These are phyloP conservation scores for Solanum lignicaule DNA, from an alignment of 257 asterid species.

Conservation along the genomic window DNA sequence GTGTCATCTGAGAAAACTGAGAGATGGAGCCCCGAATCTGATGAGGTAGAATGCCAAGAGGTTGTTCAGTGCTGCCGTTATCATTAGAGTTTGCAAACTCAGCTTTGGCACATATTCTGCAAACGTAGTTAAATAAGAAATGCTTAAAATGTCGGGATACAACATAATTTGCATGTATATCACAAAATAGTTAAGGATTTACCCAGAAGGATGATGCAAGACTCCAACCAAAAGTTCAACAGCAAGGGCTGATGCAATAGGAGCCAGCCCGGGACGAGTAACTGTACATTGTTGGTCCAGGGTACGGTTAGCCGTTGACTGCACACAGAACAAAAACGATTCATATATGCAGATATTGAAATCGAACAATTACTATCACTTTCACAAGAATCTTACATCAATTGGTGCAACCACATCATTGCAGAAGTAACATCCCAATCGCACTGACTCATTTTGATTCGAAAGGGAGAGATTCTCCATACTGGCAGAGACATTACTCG, in stretches of 20 bases:
- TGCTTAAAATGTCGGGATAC: neutral
- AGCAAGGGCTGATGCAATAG: conserved; percentile 94
- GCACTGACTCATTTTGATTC: conserved; percentile 18
- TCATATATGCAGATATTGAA: neutral
- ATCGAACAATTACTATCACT: neutral
- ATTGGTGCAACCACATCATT: conserved; percentile 91
- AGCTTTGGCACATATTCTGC: conserved; percentile 69
- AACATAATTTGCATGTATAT: neutral
- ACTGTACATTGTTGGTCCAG: conserved; percentile 98
- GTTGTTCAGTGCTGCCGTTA: conserved; percentile 38
- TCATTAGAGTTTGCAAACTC: conserved; percentile 56
- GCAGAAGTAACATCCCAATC: conserved; percentile 98
- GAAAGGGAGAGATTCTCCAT: conserved; percentile 22
- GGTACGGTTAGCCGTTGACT: conserved; percentile 92
- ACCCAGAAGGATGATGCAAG: conserved; percentile 88
- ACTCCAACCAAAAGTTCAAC: conserved; percentile 86
- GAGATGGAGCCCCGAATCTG: conserved; percentile 88
- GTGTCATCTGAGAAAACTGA: conserved; percentile 86
- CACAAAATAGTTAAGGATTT: conserved; percentile 2
- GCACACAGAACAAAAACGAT: conserved; percentile 7
- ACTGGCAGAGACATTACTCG: conserved; percentile 25
- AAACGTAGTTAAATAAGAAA: neutral
- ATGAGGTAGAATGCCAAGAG: conserved; percentile 92
- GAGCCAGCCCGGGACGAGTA: conserved; percentile 98
- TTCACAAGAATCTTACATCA: conserved; percentile 41